Conservation (phyloP, 164 flowering plant species). For the Piper longum region DNA sequence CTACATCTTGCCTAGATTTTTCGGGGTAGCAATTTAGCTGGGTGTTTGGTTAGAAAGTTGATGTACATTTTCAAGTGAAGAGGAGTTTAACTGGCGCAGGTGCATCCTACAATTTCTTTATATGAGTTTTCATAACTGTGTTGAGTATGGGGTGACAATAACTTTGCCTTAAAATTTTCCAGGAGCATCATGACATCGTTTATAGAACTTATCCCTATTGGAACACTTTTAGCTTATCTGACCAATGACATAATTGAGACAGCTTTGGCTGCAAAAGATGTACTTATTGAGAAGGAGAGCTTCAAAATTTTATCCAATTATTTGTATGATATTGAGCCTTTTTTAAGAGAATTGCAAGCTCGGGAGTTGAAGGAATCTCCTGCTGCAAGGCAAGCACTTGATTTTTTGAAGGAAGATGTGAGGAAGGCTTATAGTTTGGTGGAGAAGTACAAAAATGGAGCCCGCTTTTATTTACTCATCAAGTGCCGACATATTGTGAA, state of each 20-base stretch:
- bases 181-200: slow-evolving; percentile 7
- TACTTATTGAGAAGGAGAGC: slow-evolving; percentile 49
- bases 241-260: slow-evolving; percentile 46
- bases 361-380: slow-evolving; percentile 41
- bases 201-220: slow-evolving; percentile 45
- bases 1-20: neutral
- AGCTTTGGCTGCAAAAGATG: slow-evolving; percentile 53
- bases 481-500: slow-evolving; percentile 48
- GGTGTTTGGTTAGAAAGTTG: neutral
- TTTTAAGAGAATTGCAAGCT: slow-evolving; percentile 41
- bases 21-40: neutral
- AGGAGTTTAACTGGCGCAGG: neutral
- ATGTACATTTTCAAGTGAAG: neutral
- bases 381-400: slow-evolving; percentile 44
- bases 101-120: neutral
- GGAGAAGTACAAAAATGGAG: slow-evolving; percentile 48
- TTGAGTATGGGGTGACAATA: neutral
- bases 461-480: slow-evolving; percentile 49
- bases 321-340: slow-evolving; percentile 45
- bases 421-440: slow-evolving; percentile 45
- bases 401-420: slow-evolving; percentile 40
- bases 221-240: slow-evolving; percentile 45
- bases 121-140: neutral
- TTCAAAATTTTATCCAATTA: slow-evolving; percentile 46
- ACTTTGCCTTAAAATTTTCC: neutral